Percentiles rank a stretch among this genome's conserved stretches.
These are phyloP conservation scores for Eimeria sp. DNA, from an alignment of 169 alveolate species.

Conservation along the genomic window DNA sequence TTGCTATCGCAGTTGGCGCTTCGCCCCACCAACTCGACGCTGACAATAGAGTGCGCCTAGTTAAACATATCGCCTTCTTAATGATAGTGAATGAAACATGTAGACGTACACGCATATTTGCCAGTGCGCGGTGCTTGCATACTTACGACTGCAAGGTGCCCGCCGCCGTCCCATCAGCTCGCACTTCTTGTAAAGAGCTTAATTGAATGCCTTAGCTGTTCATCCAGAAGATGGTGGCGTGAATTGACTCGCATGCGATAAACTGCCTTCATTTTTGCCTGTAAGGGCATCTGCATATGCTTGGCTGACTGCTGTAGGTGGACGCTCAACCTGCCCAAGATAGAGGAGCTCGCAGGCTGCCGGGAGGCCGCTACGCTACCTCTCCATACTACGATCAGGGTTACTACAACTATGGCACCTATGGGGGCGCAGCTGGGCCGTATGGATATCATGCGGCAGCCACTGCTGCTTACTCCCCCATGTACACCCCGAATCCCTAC, in stretches of 20 bases:
- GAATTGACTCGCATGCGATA: neutral
- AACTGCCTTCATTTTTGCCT: neutral
- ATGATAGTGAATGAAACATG: neutral
- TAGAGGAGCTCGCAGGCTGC: slow-evolving; percentile 66
- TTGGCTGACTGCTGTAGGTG: slow-evolving; percentile 28
- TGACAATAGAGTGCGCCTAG: slow-evolving; percentile 31
- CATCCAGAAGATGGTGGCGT: neutral
- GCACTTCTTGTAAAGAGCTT: neutral
- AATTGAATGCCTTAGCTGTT: neutral
- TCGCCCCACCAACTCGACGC: slow-evolving; percentile 75
- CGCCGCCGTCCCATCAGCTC: neutral
- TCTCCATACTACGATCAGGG: slow-evolving; percentile 67
- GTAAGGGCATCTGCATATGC: neutral
- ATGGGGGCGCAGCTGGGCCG: slow-evolving; percentile 63
- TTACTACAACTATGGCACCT: slow-evolving; percentile 40
- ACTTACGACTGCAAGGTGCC: neutral
- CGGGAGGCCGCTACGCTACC: slow-evolving; percentile 49
- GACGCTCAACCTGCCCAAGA: slow-evolving; percentile 73
- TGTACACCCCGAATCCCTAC: slow-evolving; percentile 64
- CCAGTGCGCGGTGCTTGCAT: neutral
- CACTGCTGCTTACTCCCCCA: slow-evolving; percentile 66
- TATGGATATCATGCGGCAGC: slow-evolving; percentile 67
- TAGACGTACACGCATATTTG: neutral
- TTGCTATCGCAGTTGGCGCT: slow-evolving; percentile 66
- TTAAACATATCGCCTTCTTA: neutral